phyloP scores from a whole-genome alignment of 139 green algal species.

The Spirogloea muscicola region DNA sequence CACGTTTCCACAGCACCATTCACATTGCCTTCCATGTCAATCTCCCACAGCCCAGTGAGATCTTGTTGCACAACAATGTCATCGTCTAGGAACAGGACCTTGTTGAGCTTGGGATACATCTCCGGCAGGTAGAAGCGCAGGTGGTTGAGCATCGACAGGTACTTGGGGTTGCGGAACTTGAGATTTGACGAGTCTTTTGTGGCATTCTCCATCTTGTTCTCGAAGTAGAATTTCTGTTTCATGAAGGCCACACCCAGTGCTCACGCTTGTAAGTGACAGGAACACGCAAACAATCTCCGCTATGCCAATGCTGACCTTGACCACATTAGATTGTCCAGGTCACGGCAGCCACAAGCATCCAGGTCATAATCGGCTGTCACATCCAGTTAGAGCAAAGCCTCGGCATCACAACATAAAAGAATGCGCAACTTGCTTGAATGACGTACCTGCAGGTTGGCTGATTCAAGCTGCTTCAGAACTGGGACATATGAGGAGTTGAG shows the following conservation, averaged over 20 bases:
- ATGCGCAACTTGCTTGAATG: no score
- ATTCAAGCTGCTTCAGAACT: constrained; percentile 34
- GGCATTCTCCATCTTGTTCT: not conserved
- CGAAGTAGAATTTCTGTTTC: not conserved
- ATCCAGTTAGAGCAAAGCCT: no score
- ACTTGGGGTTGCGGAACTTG: constrained; percentile 42
- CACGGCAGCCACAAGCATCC: not conserved
- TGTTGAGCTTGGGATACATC: constrained; percentile 23
- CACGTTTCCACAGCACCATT: constrained; percentile 33
- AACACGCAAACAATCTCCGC: no score
- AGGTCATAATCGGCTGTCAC: not conserved
- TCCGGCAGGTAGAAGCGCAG: constrained; percentile 37
- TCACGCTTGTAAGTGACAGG: not conserved
- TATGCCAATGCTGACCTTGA: no score
- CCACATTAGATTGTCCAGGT: no score
- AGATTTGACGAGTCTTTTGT: constrained; percentile 18
- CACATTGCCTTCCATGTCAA: constrained; percentile 24
- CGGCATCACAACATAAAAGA: no score
- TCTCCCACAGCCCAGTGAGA: constrained; percentile 23
- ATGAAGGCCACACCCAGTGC: no score
- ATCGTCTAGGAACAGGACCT: constrained; percentile 17
- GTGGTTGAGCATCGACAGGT: constrained; percentile 41
- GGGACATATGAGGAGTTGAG: constrained; percentile 36
- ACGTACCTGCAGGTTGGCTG: not conserved
- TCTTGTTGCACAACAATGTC: constrained; percentile 29